phyloP scores from a whole-genome alignment of 2,329 filamentous ascomycete genomes.

The Gaeumannomyces tritici region DNA sequence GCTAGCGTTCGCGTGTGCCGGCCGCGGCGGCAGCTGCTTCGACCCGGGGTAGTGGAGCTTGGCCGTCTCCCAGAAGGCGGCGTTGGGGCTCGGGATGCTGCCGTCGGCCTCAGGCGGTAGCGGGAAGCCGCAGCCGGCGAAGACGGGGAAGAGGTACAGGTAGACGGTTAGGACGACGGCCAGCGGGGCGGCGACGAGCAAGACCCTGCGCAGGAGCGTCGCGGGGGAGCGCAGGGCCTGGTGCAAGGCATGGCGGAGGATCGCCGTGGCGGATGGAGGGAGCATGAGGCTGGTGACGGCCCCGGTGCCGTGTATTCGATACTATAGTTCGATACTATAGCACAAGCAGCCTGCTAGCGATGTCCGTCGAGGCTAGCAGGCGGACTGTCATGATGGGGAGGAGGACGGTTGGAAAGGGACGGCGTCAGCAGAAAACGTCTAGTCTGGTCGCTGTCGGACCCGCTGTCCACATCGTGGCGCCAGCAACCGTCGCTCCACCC shows the following conservation, averaged over 20 bases:
- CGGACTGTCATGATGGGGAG: not conserved
- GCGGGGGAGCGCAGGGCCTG: constrained; percentile 18
- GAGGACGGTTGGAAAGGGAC: not conserved
- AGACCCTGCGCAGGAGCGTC: constrained; percentile 44
- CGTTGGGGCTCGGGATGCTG: constrained; percentile 7
- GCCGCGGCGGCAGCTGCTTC: constrained; percentile 12
- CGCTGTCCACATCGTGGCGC: not conserved
- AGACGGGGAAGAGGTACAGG: constrained; percentile 79
- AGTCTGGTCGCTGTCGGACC: not conserved
- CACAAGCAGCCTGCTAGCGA: not conserved
- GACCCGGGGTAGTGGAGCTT: constrained; percentile 30
- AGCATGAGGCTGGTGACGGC: constrained; percentile 34
- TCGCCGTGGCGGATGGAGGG: constrained; percentile 29
- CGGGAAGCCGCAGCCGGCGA: constrained; percentile 75
- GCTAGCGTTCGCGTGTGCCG: constrained; percentile 8
- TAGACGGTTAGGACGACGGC: constrained; percentile 63
- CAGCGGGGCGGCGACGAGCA: constrained; percentile 51
- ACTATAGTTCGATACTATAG: not conserved
- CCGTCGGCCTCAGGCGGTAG: constrained; percentile 23
- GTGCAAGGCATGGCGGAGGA: constrained; percentile 45
- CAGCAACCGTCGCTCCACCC: not conserved
- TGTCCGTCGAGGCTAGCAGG: not conserved
- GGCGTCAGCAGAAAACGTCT: not conserved
- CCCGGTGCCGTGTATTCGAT: not conserved
- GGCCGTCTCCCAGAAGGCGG: constrained; percentile 28